Base-by-base conservation (phyloP, 176 grass and related monocot genomes). In the Ampelocalamus luodianensis region DNA sequence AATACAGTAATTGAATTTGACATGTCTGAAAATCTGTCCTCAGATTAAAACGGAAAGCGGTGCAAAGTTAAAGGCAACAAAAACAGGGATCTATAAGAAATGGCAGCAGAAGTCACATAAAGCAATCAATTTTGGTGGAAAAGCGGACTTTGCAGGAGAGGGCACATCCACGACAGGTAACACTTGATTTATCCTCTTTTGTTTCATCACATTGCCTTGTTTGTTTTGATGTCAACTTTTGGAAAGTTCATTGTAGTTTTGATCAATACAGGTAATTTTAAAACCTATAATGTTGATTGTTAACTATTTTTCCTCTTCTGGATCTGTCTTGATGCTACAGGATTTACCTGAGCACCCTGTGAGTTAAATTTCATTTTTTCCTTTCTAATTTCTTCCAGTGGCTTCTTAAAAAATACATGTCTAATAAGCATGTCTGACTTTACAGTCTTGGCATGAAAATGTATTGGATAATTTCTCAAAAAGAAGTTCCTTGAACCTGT, bases 11-110 rank as follows among this genome's bases (percentile, higher is more conserved):
- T 54, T 80, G 24, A 43, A 46, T 59, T 69, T 68, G 12, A 20
- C 26, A 50, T 62, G 8, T 68, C 18, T 74, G 40, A 71, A 67
- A 69, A 18, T 39, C 14, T 69, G 20, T 49, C 10, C 26, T 58
- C 79, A 98, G 89, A 88, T 98, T 76, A 95, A 98, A 82, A 93
- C 89, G 18, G 93, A 98, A 56, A 86, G 89, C 56, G 91, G 91
- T 60, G 80, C 79, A 22, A 95, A 90, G 89, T 29, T 89, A 37
- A 95, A 88, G 85, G 67, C 80, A 44, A 83, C 78, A 9, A 95
- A 90, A 74, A 90, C 91, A 90, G 93, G 93, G 76, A 89, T 95
- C 9, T 95, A 98, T 59, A 94, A 93, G 69, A 95, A 89, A 85
- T 98, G 96, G 93, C 90, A 95, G 74, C 90, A 98, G 90, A 93